These are phyloP conservation scores for Aspergillus coremiiformis DNA, from an alignment of 495 filamentous ascomycete genomes.

Conservation along the genomic window DNA sequence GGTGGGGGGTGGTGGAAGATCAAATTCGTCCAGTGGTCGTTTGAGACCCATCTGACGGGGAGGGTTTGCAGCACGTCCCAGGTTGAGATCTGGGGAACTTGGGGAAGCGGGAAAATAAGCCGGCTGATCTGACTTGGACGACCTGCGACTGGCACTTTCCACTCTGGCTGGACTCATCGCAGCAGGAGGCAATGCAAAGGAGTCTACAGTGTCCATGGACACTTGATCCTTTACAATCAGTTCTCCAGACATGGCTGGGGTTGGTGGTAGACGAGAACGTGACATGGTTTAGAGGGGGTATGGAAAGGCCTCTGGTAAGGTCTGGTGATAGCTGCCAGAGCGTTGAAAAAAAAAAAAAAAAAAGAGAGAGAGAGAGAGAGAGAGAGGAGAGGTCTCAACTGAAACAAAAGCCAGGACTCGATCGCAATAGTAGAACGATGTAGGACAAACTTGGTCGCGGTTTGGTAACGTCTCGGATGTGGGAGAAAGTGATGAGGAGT, in stretches of 20 bases:
- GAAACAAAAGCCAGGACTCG: neutral
- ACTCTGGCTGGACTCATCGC: conserved; percentile 48
- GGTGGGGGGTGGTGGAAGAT: conserved; percentile 86
- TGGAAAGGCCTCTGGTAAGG: neutral
- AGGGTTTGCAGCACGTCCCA: conserved; percentile 42
- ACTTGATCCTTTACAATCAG: conserved; percentile 68
- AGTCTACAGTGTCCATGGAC: conserved; percentile 44
- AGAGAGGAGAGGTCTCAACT: conserved; percentile 1
- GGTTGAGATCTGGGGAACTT: conserved; percentile 40
- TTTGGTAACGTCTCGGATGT: neutral
- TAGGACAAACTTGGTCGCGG: neutral
- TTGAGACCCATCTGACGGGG: conserved; percentile 51
- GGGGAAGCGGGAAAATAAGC: conserved; percentile 51
- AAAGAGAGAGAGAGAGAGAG: neutral
- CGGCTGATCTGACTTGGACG: conserved; percentile 38
- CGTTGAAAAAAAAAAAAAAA: too few species aligned
- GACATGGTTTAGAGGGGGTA: conserved; percentile 49
- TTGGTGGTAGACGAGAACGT: conserved; percentile 64
- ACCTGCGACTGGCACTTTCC: conserved; percentile 34
- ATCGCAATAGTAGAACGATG: neutral
- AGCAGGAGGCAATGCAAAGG: conserved; percentile 79
- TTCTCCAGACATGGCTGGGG: conserved; percentile 77
- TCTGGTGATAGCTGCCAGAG: too few species aligned
- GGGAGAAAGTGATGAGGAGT: neutral
- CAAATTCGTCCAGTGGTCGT: conserved; percentile 50